A percentile compares a stretch with the other conserved stretches of the same genome.
phyloP scores from a whole-genome alignment of 2,329 filamentous ascomycete species.

The Coniella vitis region DNA sequence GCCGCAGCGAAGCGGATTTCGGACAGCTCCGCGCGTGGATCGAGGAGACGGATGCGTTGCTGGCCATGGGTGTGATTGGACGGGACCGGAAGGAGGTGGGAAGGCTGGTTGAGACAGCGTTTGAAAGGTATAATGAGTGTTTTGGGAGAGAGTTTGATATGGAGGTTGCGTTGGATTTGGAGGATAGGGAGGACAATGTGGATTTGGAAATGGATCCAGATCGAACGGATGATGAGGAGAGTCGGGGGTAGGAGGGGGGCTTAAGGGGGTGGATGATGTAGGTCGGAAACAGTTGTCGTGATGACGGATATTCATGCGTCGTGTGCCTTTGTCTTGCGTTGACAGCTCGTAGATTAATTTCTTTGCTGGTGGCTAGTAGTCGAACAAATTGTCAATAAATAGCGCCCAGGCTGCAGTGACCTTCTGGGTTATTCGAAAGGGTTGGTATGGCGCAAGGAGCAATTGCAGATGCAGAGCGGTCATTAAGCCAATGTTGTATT shows the following conservation, averaged over 20 bases:
- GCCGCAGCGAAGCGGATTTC: constrained; percentile 39
- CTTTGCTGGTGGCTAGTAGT: neutral
- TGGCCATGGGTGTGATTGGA: constrained; percentile 35
- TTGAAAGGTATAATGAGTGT: constrained; percentile 34
- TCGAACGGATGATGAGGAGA: neutral
- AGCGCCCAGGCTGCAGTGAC: too few relatives aligned
- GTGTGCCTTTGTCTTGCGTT: neutral
- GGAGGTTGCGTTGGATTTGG: neutral
- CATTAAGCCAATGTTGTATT: too few relatives aligned
- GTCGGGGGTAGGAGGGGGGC: neutral
- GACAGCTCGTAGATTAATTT: neutral
- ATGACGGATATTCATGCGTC: too few relatives aligned
- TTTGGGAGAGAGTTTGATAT: constrained; percentile 12
- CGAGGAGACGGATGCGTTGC: constrained; percentile 43
- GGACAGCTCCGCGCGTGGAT: constrained; percentile 44
- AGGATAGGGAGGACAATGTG: neutral
- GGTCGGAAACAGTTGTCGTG: too few relatives aligned
- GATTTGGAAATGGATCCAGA: neutral
- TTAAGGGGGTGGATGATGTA: neutral
- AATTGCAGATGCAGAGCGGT: too few relatives aligned
- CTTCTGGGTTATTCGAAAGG: too few relatives aligned
- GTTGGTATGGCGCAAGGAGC: neutral
- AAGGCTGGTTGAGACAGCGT: constrained; percentile 34
- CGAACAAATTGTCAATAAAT: too few relatives aligned
- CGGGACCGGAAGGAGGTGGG: constrained; percentile 35